Percentiles rank a stretch among this genome's conserved stretches.
phyloP scores from a whole-genome alignment of 768 basidiomycete genomes.

The Lactarius indigo region DNA sequence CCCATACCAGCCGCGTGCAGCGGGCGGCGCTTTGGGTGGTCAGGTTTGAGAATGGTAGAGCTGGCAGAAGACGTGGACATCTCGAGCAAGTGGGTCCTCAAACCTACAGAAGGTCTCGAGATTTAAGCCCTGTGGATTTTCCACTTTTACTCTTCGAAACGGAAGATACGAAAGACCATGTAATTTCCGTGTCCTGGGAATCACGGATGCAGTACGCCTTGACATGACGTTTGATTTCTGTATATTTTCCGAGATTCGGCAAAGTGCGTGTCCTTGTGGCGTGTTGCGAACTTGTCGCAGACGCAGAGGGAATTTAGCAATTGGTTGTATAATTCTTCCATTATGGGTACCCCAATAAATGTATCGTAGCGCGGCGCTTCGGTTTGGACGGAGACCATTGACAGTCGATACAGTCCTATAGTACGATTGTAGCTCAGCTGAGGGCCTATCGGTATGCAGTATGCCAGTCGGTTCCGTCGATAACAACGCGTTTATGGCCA shows the following conservation, averaged over 20 bases:
- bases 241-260: not conserved
- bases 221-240: too few species aligned
- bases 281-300: not conserved
- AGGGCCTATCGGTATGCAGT: not conserved
- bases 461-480: not conserved
- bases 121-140: not conserved
- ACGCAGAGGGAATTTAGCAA: not conserved
- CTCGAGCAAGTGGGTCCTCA: not conserved
- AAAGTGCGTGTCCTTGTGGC: not conserved
- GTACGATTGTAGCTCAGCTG: not conserved
- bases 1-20: slow-evolving; percentile 18
- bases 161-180: not conserved
- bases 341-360: too few species aligned
- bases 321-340: not conserved
- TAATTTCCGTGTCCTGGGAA: slow-evolving; percentile 3
- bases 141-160: not conserved
- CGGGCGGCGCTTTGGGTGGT: slow-evolving; percentile 1
- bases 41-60: not conserved
- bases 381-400: not conserved
- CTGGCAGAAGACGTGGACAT: not conserved
- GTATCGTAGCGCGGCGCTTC: not conserved
- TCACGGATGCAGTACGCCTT: slow-evolving; percentile 2
- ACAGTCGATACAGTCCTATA: not conserved
- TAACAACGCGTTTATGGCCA: not conserved
- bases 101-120: not conserved